Percentiles rank a stretch among this genome's conserved stretches.
Conservation (phyloP, 164 flowering plant genomes). For the Vitis rotundifolia region DNA sequence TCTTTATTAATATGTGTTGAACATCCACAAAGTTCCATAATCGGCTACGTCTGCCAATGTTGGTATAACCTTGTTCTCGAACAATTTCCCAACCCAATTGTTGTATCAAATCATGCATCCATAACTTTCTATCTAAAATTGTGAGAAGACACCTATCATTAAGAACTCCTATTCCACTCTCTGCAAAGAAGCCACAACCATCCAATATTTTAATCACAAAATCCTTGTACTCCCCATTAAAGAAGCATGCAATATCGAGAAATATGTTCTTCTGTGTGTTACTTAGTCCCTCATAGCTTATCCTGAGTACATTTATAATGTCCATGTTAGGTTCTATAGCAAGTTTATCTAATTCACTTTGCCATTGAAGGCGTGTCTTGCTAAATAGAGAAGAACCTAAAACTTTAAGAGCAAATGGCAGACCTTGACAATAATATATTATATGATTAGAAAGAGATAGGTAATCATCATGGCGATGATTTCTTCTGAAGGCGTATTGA, state of each 20-base stretch:
- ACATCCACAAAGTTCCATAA: constrained; percentile 3
- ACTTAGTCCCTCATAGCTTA: constrained; percentile 5
- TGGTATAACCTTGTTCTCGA: background rate
- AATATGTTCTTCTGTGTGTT: background rate
- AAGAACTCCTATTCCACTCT: too few species aligned
- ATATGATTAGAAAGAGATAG: background rate
- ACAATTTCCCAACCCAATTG: constrained; percentile 16
- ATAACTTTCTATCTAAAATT: background rate
- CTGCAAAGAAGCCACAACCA: too few species aligned
- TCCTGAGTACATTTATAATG: background rate
- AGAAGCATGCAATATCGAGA: background rate
- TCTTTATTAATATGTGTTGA: too few species aligned
- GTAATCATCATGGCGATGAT: background rate
- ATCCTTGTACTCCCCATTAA: background rate
- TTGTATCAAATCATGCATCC: constrained; percentile 8
- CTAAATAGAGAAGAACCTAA: too few species aligned
- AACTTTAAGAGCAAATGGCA: too few species aligned
- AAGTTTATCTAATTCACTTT: too few species aligned
- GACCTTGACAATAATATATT: background rate
- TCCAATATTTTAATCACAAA: too few species aligned
- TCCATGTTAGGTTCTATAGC: too few species aligned
- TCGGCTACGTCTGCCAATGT: constrained; percentile 13
- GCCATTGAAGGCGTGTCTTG: too few species aligned
- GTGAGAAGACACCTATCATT: background rate
- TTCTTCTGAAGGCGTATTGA: background rate